Evolutionary conservation across 1,284 basidiomycete genomes (phyloP), one percentile per base, ranked within the genome.

Genomic region (Neolentinus lepideus): DNA sequence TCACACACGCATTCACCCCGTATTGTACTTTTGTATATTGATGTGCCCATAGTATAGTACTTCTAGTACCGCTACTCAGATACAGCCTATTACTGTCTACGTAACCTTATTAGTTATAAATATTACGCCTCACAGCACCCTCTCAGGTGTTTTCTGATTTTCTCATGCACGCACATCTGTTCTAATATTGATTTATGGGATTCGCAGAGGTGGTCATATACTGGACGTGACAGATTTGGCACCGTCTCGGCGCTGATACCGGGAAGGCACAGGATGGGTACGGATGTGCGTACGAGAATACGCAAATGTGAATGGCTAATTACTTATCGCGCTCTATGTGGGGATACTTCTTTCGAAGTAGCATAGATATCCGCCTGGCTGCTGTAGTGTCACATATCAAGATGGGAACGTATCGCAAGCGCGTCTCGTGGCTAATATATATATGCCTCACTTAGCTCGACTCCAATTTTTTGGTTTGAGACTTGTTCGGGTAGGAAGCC

Each of bases 1-100:
- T 25, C 47, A 46, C 24, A 10, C n/a, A 21, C 24, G 10, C 43
- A 16, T 25, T 25, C 47, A 25, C 12, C 9, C 38, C 47, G 22
- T 50, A 50, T 50, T 50, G 47, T 50, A 50, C 24, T 50, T 50
- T 16, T 43, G 38, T 50, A 29, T 50, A 50, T 50, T 50, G 47
- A 25, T 50, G 47, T 50, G 47, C 24, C 9, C n/a, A 50, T 16
- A 12, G 14, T 26, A 4, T n/a, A 25, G 21, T 50, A 26, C 47
- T 29, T 16, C 16, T 50, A 29, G 10, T 50, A n/a, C 47, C 21
- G 9, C 47, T 25, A 4, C n/a, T 6, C 47, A n/a, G 16, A n/a
- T 21, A 43, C 33, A 35, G 33, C 33, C 33, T 43, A 43, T n/a
- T 43, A 43, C 38, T 43, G 38, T 43, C 38, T 21, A 21, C 38